phyloP scores from a whole-genome alignment of 2,329 filamentous ascomycete species.

The Diaporthe capsici region DNA sequence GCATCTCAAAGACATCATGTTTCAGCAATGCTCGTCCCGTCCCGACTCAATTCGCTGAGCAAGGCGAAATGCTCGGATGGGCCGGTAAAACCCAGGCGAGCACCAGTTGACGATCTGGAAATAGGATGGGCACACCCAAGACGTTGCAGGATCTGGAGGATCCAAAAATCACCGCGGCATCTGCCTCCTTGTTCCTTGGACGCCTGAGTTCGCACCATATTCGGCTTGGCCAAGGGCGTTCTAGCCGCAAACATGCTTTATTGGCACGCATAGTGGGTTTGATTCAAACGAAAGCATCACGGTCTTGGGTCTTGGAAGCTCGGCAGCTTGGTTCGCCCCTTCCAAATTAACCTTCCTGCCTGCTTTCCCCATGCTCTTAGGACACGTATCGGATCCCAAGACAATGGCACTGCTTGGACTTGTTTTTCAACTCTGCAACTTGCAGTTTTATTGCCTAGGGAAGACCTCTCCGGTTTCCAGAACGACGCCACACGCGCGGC shows the following conservation, averaged over 20 bases:
- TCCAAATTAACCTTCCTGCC: slow-evolving; percentile 11
- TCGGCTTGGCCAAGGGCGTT: not conserved
- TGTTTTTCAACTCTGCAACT: not conserved
- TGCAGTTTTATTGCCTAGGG: too few species aligned
- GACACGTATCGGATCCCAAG: slow-evolving; percentile 1
- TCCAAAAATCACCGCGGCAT: slow-evolving; percentile 2
- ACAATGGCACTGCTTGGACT: not conserved
- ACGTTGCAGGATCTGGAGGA: slow-evolving; percentile 17
- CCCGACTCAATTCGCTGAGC: not conserved
- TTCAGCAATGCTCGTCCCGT: slow-evolving; percentile 15
- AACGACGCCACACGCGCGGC: too few species aligned
- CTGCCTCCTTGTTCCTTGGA: slow-evolving; percentile 1
- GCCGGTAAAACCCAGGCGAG: not conserved
- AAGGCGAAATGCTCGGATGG: not conserved
- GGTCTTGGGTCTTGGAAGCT: slow-evolving; percentile 19
- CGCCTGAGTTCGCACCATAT: not conserved
- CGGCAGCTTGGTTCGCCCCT: not conserved
- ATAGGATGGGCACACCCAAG: slow-evolving; percentile 3
- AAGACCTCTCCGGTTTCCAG: not conserved
- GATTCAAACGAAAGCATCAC: slow-evolving; percentile 22
- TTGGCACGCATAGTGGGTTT: slow-evolving; percentile 15
- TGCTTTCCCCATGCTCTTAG: not conserved
- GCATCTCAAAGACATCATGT: not conserved
- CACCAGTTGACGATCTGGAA: not conserved
- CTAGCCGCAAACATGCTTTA: slow-evolving; percentile 25